Percentiles rank a stretch among this genome's conserved stretches.
Evolutionary conservation across 768 basidiomycete species (phyloP).

Genomic region (Phaeotremella skinneri): DNA sequence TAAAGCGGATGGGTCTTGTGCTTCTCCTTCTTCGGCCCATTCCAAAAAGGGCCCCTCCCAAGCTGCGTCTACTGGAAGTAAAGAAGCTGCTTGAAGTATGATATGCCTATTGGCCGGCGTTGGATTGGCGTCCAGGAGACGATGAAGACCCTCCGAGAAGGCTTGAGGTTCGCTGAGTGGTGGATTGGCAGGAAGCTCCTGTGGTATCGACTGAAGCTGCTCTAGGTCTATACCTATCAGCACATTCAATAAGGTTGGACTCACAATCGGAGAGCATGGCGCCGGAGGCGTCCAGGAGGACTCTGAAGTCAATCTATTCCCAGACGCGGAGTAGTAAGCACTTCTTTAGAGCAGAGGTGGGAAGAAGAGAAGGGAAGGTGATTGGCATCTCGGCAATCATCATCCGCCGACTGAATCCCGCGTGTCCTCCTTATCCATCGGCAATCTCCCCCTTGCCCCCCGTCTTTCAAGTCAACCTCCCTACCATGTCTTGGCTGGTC

Average conservation of each 20-base stretch:
- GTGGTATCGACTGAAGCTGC: slow-evolving; percentile 2
- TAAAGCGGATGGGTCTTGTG: neutral
- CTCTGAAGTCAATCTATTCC: no score
- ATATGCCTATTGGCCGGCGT: slow-evolving; percentile 5
- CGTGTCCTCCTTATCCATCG: no score
- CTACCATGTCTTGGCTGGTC: no score
- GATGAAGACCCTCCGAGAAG: neutral
- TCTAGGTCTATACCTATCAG: slow-evolving; percentile 1
- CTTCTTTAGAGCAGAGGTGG: no score
- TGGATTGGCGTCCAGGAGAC: neutral
- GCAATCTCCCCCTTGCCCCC: no score
- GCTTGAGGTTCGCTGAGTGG: neutral
- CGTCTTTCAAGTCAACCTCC: no score
- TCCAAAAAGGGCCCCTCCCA: neutral
- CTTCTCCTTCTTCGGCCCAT: neutral
- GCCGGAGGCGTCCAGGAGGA: neutral
- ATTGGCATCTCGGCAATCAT: no score
- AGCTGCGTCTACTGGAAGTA: neutral
- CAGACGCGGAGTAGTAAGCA: no score
- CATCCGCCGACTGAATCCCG: no score
- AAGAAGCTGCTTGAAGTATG: slow-evolving; percentile 8
- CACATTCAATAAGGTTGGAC: neutral
- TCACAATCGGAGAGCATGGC: neutral
- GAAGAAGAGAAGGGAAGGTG: no score
- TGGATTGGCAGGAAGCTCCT: slow-evolving; percentile 7